A percentile compares a stretch with the other conserved stretches of the same genome.
These are phyloP conservation scores for Phytomonas francai DNA, from an alignment of 208 protist species.

Conservation along the genomic window DNA sequence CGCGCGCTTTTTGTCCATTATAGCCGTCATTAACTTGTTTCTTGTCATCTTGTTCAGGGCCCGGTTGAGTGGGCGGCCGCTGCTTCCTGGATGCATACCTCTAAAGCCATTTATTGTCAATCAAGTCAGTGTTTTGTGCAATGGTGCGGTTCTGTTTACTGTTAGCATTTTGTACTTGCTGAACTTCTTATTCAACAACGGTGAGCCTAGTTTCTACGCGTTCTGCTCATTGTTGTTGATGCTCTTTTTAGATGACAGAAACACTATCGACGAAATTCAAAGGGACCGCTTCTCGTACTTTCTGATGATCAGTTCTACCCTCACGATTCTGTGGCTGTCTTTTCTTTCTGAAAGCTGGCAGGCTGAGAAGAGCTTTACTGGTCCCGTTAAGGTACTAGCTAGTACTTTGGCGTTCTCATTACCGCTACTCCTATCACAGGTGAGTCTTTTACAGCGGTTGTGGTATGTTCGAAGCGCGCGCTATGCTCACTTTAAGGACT, in stretches of 20 bases:
- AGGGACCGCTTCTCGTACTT: background rate
- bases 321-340: background rate
- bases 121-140: conserved; percentile 36
- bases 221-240: conserved; percentile 50
- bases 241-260: conserved; percentile 59
- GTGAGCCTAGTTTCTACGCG: conserved; percentile 59
- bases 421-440: background rate
- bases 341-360: background rate
- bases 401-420: background rate
- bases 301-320: background rate
- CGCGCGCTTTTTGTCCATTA: conserved; percentile 42
- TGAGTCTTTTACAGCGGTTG: background rate
- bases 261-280: background rate
- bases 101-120: conserved; percentile 18
- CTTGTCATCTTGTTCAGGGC: conserved; percentile 61
- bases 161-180: conserved; percentile 36
- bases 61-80: conserved; percentile 35
- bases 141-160: conserved; percentile 44
- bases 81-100: conserved; percentile 41
- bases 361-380: background rate
- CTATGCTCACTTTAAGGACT: background rate
- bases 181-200: conserved; percentile 55
- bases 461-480: background rate
- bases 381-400: background rate
- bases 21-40: conserved; percentile 40